Evolutionary conservation across 1,139 yeast genomes (phyloP).

Genomic region (Groenewaldozyma auringiensis): DNA sequence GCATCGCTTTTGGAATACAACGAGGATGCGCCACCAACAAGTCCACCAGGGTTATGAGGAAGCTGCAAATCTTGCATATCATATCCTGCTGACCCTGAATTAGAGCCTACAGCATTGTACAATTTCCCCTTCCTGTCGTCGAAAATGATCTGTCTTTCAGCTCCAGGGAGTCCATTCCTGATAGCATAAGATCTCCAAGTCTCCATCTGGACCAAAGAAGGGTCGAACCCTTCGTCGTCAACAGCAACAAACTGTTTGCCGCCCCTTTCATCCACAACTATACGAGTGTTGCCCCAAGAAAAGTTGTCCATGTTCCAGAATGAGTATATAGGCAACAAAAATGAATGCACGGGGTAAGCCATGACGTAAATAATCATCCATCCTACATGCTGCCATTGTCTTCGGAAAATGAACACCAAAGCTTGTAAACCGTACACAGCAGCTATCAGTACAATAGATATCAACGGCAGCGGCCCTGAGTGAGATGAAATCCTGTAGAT

Average conservation of each 20-base stretch:
- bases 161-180: constrained; percentile 31
- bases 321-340: constrained; percentile 34
- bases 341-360: constrained; percentile 36
- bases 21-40: constrained; percentile 8
- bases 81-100: constrained; percentile 19
- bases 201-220: constrained; percentile 29
- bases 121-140: constrained; percentile 26
- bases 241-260: constrained; percentile 31
- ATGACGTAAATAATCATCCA: constrained; percentile 37
- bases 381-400: constrained; percentile 39
- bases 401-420: constrained; percentile 31
- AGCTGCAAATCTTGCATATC: constrained; percentile 23
- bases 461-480: constrained; percentile 30
- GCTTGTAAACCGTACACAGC: constrained; percentile 37
- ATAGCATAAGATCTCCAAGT: constrained; percentile 32
- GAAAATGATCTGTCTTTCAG: constrained; percentile 29
- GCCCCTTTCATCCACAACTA: constrained; percentile 35
- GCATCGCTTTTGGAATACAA: constrained; percentile 11
- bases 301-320: constrained; percentile 41
- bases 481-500: constrained; percentile 30
- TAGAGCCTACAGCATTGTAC: constrained; percentile 15
- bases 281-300: constrained; percentile 38
- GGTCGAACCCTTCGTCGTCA: constrained; percentile 29
- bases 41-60: neutral
- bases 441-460: constrained; percentile 33